phyloP scores from a whole-genome alignment of 169 alveolate genomes.

The Plasmodium fragile region DNA sequence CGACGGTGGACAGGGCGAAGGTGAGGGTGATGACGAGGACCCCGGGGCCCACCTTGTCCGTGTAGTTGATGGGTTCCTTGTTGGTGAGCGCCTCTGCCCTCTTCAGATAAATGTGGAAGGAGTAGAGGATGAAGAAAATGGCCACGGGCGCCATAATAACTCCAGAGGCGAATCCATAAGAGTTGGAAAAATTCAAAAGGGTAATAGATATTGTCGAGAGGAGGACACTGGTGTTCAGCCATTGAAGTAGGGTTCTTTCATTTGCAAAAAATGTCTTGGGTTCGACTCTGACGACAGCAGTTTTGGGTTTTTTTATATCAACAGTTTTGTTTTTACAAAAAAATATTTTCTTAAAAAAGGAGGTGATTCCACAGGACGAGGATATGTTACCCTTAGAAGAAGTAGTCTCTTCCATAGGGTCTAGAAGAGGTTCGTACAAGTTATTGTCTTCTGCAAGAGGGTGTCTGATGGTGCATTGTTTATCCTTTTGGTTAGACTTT shows the following conservation, averaged over 20 bases:
- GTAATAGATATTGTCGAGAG: conserved; percentile 84
- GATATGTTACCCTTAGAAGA: conserved; percentile 10
- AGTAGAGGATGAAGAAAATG: conserved; percentile 83
- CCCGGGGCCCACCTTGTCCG: conserved; percentile 84
- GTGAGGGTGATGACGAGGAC: conserved; percentile 77
- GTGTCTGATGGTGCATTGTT: not conserved
- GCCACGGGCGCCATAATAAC: conserved; percentile 87
- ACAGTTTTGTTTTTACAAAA: conserved; percentile 6
- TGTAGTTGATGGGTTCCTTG: conserved; percentile 86
- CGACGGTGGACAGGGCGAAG: conserved; percentile 73
- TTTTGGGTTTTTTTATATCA: conserved; percentile 27
- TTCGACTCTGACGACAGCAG: conserved; percentile 85
- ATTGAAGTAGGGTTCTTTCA: conserved; percentile 85
- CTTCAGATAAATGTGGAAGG: conserved; percentile 83
- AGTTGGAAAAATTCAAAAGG: conserved; percentile 82
- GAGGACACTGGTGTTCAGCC: conserved; percentile 87
- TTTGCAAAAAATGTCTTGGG: conserved; percentile 89
- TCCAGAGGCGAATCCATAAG: conserved; percentile 83
- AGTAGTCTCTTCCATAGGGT: not conserved
- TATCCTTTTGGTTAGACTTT: not conserved
- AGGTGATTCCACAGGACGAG: not conserved
- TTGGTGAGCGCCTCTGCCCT: conserved; percentile 83
- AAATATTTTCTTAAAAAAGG: conserved; percentile 25
- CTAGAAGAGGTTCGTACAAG: conserved; percentile 52
- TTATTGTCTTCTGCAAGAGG: not conserved